Evolutionary conservation across 768 basidiomycete genomes (phyloP), one percentile per base, ranked within the genome.

Genomic region (Russula brevipes): DNA sequence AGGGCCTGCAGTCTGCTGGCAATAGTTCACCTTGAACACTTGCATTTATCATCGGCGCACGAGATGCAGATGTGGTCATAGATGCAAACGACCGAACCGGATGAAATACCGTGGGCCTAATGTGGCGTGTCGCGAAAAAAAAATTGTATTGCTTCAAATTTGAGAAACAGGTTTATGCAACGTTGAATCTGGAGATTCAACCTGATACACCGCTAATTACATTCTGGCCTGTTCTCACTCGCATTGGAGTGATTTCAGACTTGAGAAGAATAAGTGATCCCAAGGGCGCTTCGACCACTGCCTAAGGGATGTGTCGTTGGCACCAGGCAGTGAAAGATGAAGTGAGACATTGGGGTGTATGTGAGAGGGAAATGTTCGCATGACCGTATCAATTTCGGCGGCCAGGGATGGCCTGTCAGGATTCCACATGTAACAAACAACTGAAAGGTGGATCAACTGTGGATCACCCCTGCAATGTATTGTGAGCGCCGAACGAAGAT

Each of bases 401-500:
- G 47, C 47, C 38, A 38, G 49, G 57, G 35, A 57, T 19, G 38
- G 41, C 10, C 35, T 52, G 35, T 51, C 35, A 19, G 24, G 24
- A 24, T 45, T 24, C 46, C 8, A 10, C 7, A 8, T 50, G 31
- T 35, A n/a, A 7, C 10, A 16, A 31, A 55, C 11, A 55, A 33
- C n/a, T 30, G 54, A 4, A 41, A 16, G 30, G 24, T 1, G 24
- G 24, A 24, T 24, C 24, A 24, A 24, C 24, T 11, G 31, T 4
- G n/a, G n/a, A 56, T 45, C 33, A 33, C 54, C 12, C 19, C 53
- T 24, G 38, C 10, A 39, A 19, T 44, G 30, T 12, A 44, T 54
- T 44, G 11, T 42, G 12, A 46, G 59, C 52, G 59, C 42, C 52
- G 35, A 60, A 60, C 12, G 16, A 45, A 33, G 24, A 52, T 17